Percentiles rank a stretch among this genome's conserved stretches.
Conservation (phyloP, 345 rosid genomes). For the Fremontodendron californicum region DNA sequence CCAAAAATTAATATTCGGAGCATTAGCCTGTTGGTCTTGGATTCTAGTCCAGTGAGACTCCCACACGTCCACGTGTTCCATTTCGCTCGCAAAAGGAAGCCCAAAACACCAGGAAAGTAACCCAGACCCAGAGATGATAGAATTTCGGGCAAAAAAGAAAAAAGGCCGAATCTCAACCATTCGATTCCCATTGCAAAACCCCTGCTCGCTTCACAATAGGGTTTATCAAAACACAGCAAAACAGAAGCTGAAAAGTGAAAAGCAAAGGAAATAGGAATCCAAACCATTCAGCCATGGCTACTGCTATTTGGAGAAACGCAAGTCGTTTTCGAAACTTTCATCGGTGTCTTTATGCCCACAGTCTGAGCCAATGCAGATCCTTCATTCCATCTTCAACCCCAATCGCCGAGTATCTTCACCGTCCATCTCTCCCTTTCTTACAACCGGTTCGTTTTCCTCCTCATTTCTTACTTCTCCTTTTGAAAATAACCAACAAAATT, state of each 20-base stretch:
- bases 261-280: neutral
- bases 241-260: neutral
- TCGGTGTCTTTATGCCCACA: neutral
- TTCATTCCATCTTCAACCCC: neutral
- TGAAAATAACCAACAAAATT: too few relatives aligned
- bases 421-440: neutral
- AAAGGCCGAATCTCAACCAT: neutral
- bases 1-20: too few relatives aligned
- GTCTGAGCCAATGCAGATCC: neutral
- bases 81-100: too few relatives aligned
- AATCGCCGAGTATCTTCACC: neutral
- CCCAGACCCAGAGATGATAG: neutral
- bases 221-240: neutral
- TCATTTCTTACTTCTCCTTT: neutral
- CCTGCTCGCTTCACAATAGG: neutral
- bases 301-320: neutral
- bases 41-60: too few relatives aligned
- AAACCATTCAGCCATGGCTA: conserved; percentile 2
- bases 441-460: neutral
- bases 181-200: neutral
- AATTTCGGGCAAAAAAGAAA: neutral
- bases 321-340: neutral
- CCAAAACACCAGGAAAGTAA: neutral
- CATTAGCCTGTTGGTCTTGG: too few relatives aligned
- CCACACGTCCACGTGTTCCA: too few relatives aligned